phyloP scores from a whole-genome alignment of 768 basidiomycete genomes.

The Hygrocybe punicea region DNA sequence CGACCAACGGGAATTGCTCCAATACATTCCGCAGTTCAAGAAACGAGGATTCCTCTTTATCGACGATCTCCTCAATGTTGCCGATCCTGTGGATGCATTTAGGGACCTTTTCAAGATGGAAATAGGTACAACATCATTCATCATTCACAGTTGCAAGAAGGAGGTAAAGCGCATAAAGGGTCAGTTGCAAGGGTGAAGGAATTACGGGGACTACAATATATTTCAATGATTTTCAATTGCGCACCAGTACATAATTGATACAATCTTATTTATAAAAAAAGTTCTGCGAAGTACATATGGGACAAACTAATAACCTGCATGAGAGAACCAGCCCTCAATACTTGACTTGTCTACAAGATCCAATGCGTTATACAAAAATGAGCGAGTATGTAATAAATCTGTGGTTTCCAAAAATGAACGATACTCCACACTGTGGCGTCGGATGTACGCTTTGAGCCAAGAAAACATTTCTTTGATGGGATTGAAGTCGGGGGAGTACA shows the following conservation, averaged over 20 bases:
- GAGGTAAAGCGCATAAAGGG: background rate
- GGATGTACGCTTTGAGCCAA: background rate
- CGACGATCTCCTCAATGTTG: background rate
- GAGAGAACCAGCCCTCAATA: background rate
- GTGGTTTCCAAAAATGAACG: background rate
- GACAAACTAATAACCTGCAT: background rate
- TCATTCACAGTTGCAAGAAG: background rate
- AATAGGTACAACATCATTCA: background rate
- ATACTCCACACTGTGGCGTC: background rate
- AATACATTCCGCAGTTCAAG: too few species aligned
- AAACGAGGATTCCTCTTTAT: too few species aligned
- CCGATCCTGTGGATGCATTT: too few species aligned
- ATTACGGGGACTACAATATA: background rate
- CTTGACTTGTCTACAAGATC: background rate
- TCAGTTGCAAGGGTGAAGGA: background rate
- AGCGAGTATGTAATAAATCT: background rate
- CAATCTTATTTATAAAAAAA: too few species aligned
- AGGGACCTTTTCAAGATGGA: background rate
- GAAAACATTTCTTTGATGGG: too few species aligned
- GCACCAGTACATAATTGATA: too few species aligned
- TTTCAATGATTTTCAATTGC: too few species aligned
- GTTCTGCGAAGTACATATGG: background rate
- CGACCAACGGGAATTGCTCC: too few species aligned
- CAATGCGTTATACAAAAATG: background rate
- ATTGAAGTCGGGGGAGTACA: background rate